These are phyloP conservation scores for Gossypium longicalyx DNA, from an alignment of 345 rosid genomes.

Conservation along the genomic window DNA sequence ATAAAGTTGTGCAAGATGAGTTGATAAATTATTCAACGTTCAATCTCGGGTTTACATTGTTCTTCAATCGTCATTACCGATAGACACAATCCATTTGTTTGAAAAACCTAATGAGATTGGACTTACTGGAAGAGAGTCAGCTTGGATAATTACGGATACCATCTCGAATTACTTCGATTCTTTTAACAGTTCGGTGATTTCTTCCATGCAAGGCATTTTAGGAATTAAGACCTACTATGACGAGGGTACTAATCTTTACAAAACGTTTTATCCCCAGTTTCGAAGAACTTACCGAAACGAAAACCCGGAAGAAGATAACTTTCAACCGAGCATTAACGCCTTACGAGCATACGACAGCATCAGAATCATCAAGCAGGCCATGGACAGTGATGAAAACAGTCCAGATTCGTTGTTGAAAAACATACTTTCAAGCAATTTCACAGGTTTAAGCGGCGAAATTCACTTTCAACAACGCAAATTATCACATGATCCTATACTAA, in stretches of 20 bases:
- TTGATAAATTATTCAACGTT: constrained; percentile 14
- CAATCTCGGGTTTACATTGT: constrained; percentile 43
- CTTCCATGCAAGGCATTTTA: constrained; percentile 42
- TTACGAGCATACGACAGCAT: constrained; percentile 43
- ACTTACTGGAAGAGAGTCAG: constrained; percentile 34
- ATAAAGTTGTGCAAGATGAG: constrained; percentile 22
- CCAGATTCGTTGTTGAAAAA: constrained; percentile 11
- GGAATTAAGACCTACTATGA: constrained; percentile 35
- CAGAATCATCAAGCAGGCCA: constrained; percentile 13
- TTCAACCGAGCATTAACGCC: constrained; percentile 33
- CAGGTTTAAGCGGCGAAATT: constrained; percentile 42
- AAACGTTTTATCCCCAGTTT: constrained; percentile 22
- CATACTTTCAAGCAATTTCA: constrained; percentile 21
- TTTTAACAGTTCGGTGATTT: constrained; percentile 29
- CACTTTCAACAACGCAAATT: constrained; percentile 24
- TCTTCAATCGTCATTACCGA: constrained; percentile 36
- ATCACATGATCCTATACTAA: constrained; percentile 4
- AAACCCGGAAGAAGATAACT: constrained; percentile 26
- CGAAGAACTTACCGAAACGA: constrained; percentile 6
- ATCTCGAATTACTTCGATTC: constrained; percentile 33
- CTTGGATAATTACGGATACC: constrained; percentile 38
- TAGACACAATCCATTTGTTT: constrained; percentile 32
- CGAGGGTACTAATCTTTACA: constrained; percentile 11
- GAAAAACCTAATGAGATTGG: constrained; percentile 36
- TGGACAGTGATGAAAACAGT: constrained; percentile 4